Conservation (phyloP, 805 yeast species). For the Kazachstania martiniae region DNA sequence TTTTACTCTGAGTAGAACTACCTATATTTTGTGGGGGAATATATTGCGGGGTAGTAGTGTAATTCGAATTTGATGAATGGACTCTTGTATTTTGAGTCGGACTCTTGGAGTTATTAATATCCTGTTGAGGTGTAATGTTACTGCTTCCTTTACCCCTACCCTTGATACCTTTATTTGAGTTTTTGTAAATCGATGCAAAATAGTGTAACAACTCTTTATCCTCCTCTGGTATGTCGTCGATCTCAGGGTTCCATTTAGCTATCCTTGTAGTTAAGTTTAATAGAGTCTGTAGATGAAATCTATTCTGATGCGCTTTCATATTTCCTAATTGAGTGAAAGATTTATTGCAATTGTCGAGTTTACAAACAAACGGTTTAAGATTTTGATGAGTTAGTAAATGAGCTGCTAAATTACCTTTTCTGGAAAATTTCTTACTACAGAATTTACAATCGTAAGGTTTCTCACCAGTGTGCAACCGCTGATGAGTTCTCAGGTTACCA, state of each 20-base stretch:
- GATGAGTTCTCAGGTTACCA: constrained; percentile 79
- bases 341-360: constrained; percentile 71
- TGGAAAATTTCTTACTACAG: constrained; percentile 69
- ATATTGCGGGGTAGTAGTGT: constrained; percentile 3
- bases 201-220: constrained; percentile 66
- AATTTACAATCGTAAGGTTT: constrained; percentile 75
- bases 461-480: constrained; percentile 83
- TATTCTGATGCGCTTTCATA: constrained; percentile 86
- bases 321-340: constrained; percentile 88
- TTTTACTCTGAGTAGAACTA: not conserved
- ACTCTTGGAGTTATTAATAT: constrained; percentile 1
- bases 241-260: constrained; percentile 49
- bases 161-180: constrained; percentile 81
- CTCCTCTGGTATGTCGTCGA: constrained; percentile 39
- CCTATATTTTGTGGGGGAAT: not conserved
- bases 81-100: not conserved
- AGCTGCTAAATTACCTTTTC: constrained; percentile 87
- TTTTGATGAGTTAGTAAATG: constrained; percentile 76
- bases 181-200: constrained; percentile 73
- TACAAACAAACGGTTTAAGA: constrained; percentile 68
- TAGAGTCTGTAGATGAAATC: constrained; percentile 69
- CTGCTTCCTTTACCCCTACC: constrained; percentile 63
- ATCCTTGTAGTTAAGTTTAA: constrained; percentile 53
- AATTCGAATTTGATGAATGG: constrained; percentile 1
- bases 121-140: constrained; percentile 7